Evolutionary conservation across 1,139 yeast species (phyloP).

Genomic region (Yarrowia galli): DNA sequence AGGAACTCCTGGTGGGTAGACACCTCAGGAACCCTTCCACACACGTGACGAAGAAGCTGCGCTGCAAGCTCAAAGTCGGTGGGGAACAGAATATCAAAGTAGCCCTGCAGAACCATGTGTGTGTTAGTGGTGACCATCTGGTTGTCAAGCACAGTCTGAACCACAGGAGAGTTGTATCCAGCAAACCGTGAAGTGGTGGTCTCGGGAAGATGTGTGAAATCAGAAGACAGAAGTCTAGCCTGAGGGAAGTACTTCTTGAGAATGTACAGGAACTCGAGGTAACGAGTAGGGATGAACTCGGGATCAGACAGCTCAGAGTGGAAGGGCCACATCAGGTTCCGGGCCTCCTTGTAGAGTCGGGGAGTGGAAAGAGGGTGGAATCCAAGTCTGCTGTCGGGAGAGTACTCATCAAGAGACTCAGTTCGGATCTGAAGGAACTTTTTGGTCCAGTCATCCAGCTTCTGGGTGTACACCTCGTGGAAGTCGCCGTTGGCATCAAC

Average conservation of each 20-base stretch:
- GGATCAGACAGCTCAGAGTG: slow-evolving; percentile 74
- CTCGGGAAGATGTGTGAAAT: slow-evolving; percentile 71
- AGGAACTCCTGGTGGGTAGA: slow-evolving; percentile 70
- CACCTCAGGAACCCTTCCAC: slow-evolving; percentile 65
- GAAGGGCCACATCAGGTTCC: slow-evolving; percentile 61
- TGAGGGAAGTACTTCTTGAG: slow-evolving; percentile 73
- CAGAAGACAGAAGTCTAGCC: slow-evolving; percentile 75
- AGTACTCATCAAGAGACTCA: slow-evolving; percentile 51
- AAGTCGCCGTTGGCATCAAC: slow-evolving; percentile 79
- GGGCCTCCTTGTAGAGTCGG: slow-evolving; percentile 47
- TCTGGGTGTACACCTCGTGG: slow-evolving; percentile 74
- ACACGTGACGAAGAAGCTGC: slow-evolving; percentile 67
- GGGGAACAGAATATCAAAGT: slow-evolving; percentile 85
- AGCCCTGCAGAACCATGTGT: slow-evolving; percentile 84
- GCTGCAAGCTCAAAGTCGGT: slow-evolving; percentile 74
- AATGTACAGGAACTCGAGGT: slow-evolving; percentile 69
- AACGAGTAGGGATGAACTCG: slow-evolving; percentile 81
- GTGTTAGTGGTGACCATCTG: slow-evolving; percentile 74
- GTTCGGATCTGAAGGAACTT: slow-evolving; percentile 64
- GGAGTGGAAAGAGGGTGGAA: slow-evolving; percentile 52
- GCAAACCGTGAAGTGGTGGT: slow-evolving; percentile 52
- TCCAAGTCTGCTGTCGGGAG: slow-evolving; percentile 50
- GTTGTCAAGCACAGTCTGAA: slow-evolving; percentile 75
- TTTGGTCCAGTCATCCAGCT: slow-evolving; percentile 67
- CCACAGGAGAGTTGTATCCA: slow-evolving; percentile 82